A percentile compares a stretch with the other conserved stretches of the same genome.
Conservation (phyloP, 305 asterid genomes). For the Stenogyne calaminthoides region DNA sequence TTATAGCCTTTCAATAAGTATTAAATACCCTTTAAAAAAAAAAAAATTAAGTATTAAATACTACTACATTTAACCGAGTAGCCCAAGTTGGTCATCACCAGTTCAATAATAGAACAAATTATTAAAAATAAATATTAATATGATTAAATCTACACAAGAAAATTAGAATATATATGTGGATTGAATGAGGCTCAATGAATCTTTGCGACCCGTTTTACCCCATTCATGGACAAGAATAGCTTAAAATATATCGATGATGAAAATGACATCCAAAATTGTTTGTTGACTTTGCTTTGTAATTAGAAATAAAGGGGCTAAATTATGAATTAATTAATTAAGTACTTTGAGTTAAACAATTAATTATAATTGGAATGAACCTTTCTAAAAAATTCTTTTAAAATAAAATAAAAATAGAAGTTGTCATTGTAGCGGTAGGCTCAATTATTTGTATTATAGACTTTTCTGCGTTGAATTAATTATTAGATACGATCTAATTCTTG, state of each 20-base stretch:
- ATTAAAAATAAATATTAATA: no score
- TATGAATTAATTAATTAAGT: background rate
- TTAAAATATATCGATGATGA: background rate
- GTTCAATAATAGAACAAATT: no score
- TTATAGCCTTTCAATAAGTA: no score
- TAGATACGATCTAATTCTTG: background rate
- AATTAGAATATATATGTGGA: background rate
- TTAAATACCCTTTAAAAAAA: no score
- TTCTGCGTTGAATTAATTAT: background rate
- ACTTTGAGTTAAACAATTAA: no score
- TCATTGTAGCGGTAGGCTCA: background rate
- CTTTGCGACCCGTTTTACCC: background rate
- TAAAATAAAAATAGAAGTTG: no score
- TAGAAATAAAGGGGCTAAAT: background rate
- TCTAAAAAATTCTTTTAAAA: no score
- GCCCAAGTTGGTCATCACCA: no score
- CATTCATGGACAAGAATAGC: background rate
- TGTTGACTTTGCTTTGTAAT: conserved; percentile 7
- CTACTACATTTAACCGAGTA: no score
- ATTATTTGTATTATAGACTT: background rate
- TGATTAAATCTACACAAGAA: no score
- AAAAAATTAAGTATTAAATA: no score
- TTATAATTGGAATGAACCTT: no score
- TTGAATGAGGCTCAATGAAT: background rate
- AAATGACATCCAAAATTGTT: conserved; percentile 21